A percentile compares a stretch with the other conserved stretches of the same genome.
Conservation (phyloP, 768 basidiomycete species). For the Xerocomellus intermedius region DNA sequence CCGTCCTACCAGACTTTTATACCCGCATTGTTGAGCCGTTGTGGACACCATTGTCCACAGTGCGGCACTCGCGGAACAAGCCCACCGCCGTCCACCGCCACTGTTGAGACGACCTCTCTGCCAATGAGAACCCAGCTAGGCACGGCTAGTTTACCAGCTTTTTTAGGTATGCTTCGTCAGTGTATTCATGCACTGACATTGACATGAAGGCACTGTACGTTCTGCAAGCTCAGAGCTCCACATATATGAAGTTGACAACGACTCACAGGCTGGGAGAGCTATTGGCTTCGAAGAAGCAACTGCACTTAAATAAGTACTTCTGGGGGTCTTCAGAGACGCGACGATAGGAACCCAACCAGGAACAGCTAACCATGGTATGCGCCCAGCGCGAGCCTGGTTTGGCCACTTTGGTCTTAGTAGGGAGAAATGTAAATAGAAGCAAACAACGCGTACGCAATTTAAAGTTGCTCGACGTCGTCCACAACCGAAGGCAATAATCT, state of each 20-base stretch:
- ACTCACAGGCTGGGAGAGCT: not conserved
- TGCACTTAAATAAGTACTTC: conserved; percentile 5
- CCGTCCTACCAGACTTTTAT: conserved; percentile 10
- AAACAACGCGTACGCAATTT: conserved; percentile 17
- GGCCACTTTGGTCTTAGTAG: conserved; percentile 2
- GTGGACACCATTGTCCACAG: conserved; percentile 18
- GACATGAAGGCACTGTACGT: not conserved
- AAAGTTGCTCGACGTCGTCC: no score
- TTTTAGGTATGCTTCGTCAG: conserved; percentile 7
- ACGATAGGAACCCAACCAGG: not conserved
- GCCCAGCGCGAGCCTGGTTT: conserved; percentile 3
- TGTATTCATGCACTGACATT: not conserved
- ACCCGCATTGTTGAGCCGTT: not conserved
- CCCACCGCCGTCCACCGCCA: conserved; percentile 2
- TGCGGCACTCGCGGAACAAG: not conserved
- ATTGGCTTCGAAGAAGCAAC: conserved; percentile 3
- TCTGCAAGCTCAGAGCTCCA: not conserved
- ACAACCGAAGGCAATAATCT: no score
- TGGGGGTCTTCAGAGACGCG: not conserved
- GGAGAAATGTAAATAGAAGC: conserved; percentile 5
- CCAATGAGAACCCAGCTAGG: not conserved
- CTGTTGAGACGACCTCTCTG: not conserved
- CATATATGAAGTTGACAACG: not conserved
- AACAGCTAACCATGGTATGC: not conserved
- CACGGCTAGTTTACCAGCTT: not conserved